phyloP scores from a whole-genome alignment of 805 yeast genomes.

The Wickerhamiella sorbophila region DNA sequence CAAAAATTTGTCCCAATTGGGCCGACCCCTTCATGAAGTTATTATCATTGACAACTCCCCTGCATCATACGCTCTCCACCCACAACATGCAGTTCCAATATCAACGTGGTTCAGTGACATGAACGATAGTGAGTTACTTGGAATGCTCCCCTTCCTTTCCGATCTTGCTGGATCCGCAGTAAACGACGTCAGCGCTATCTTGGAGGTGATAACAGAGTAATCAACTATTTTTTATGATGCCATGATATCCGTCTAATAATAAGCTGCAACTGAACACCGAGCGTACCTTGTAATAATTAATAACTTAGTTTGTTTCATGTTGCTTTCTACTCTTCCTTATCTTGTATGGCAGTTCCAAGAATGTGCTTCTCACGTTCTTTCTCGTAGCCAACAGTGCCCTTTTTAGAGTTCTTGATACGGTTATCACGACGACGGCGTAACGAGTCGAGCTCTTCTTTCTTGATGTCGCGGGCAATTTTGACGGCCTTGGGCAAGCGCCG shows the following conservation, averaged over 20 bases:
- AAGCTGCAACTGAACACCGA: too few relatives aligned
- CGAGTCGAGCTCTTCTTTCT: constrained; percentile 55
- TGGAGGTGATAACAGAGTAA: constrained; percentile 35
- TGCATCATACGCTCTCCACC: constrained; percentile 94
- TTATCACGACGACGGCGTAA: constrained; percentile 73
- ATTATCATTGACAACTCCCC: constrained; percentile 96
- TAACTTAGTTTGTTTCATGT: neutral
- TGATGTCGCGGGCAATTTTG: constrained; percentile 81
- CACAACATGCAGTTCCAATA: constrained; percentile 93
- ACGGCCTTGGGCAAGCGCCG: constrained; percentile 80
- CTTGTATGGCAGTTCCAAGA: constrained; percentile 50
- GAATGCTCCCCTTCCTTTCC: constrained; percentile 77
- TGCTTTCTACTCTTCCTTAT: constrained; percentile 4
- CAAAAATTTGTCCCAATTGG: constrained; percentile 85
- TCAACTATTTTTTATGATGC: neutral
- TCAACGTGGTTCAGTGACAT: constrained; percentile 97
- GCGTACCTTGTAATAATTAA: too few relatives aligned
- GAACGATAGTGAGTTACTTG: constrained; percentile 89
- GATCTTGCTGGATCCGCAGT: constrained; percentile 63
- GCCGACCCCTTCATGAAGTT: constrained; percentile 73
- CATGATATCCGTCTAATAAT: too few relatives aligned
- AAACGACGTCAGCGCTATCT: constrained; percentile 70
- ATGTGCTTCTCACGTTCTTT: constrained; percentile 79
- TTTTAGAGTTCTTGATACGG: constrained; percentile 61
- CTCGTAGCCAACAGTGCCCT: constrained; percentile 28